phyloP scores from a whole-genome alignment of 1,139 yeast genomes.

The Hyphopichia pseudoburtonii region DNA sequence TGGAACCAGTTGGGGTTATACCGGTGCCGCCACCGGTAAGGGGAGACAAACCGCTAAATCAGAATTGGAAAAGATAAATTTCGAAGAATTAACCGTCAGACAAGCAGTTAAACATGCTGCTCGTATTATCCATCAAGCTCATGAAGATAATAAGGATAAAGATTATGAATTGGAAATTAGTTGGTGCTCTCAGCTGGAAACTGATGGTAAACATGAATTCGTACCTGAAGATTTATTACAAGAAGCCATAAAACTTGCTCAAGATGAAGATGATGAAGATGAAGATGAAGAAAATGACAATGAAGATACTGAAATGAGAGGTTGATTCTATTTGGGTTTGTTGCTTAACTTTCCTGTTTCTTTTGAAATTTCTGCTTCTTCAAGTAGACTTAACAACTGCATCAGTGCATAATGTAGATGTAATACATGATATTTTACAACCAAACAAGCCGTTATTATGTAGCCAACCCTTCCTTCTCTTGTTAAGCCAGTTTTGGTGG shows the following conservation, averaged over 20 bases:
- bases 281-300: conserved; percentile 39
- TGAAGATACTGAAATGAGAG: conserved; percentile 1
- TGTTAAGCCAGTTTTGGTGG: too few species aligned
- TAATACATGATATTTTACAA: too few species aligned
- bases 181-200: conserved; percentile 74
- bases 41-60: conserved; percentile 97
- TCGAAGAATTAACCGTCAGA: conserved; percentile 63
- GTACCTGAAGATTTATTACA: conserved; percentile 76
- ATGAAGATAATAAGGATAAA: conserved; percentile 96
- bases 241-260: conserved; percentile 82
- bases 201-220: conserved; percentile 76
- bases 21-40: conserved; percentile 97
- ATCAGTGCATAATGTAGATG: too few species aligned
- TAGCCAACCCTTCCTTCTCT: too few species aligned
- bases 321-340: too few species aligned
- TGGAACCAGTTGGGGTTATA: conserved; percentile 96
- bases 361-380: too few species aligned
- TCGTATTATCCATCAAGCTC: conserved; percentile 87
- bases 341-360: too few species aligned
- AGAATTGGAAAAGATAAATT: conserved; percentile 87
- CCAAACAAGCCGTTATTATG: too few species aligned
- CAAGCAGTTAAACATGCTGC: conserved; percentile 96
- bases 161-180: conserved; percentile 94
- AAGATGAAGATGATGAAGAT: conserved; percentile 76
- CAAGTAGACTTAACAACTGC: too few species aligned